phyloP scores from a whole-genome alignment of 768 basidiomycete species.

The Macrocybe gigantea region DNA sequence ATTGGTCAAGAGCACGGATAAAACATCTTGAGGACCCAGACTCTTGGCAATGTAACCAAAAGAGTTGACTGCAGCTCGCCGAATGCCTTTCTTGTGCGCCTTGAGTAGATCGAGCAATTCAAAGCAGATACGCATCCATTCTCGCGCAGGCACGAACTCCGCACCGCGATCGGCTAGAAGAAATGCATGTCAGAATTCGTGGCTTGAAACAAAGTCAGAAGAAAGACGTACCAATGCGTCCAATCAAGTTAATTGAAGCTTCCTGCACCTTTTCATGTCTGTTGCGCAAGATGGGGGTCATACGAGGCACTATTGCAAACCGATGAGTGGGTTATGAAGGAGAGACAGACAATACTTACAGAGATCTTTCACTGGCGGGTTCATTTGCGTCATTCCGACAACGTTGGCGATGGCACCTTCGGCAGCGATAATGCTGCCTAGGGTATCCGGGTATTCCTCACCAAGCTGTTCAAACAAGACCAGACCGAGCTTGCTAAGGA shows the following conservation, averaged over 20 bases:
- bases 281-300: slow-evolving; percentile 99
- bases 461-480: slow-evolving; percentile 98
- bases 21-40: slow-evolving; percentile 97
- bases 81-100: slow-evolving; percentile 98
- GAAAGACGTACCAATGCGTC: slow-evolving; percentile 71
- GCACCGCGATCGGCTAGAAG: slow-evolving; percentile 89
- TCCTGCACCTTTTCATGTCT: slow-evolving; percentile 99
- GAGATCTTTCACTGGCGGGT: slow-evolving; percentile 98
- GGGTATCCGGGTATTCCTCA: slow-evolving; percentile 98
- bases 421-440: slow-evolving; percentile 98
- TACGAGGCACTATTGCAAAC: slow-evolving; percentile 77
- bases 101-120: slow-evolving; percentile 95
- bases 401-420: slow-evolving; percentile 99
- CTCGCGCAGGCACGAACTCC: slow-evolving; percentile 95
- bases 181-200: slow-evolving; percentile 10
- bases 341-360: slow-evolving; percentile 48
- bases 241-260: slow-evolving; percentile 98
- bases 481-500: slow-evolving; percentile 92
- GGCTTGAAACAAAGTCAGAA: neutral
- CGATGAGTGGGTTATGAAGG: neutral
- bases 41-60: slow-evolving; percentile 99
- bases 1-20: slow-evolving; percentile 93
- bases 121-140: slow-evolving; percentile 99
- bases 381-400: slow-evolving; percentile 99
- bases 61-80: slow-evolving; percentile 97